Percentiles rank a stretch among this genome's conserved stretches.
phyloP scores from a whole-genome alignment of 2,329 filamentous ascomycete species.

The Elsinoe arachidis region DNA sequence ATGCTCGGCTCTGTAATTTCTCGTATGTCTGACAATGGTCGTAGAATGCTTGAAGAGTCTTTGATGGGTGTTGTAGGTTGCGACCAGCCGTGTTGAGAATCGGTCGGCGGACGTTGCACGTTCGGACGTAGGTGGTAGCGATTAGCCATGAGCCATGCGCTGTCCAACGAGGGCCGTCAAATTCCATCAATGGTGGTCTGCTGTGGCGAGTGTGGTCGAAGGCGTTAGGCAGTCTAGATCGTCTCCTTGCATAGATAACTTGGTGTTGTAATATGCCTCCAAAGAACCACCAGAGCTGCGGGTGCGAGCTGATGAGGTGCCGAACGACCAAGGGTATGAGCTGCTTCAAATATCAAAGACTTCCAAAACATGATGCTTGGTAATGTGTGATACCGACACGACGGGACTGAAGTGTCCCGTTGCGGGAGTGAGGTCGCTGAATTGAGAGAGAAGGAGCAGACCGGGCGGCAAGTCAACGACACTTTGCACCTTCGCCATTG shows the following conservation, averaged over 20 bases:
- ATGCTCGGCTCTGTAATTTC: slow-evolving; percentile 43
- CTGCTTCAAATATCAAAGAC: slow-evolving; percentile 4
- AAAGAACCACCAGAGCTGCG: neutral
- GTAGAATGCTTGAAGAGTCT: slow-evolving; percentile 25
- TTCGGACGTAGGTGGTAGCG: neutral
- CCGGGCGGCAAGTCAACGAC: no score
- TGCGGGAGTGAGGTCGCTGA: neutral
- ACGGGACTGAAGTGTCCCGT: neutral
- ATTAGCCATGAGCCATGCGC: slow-evolving; percentile 12
- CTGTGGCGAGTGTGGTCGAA: neutral
- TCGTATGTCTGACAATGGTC: slow-evolving; percentile 42
- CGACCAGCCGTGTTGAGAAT: neutral
- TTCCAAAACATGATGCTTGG: slow-evolving; percentile 5
- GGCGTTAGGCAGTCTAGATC: no score
- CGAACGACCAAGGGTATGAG: neutral
- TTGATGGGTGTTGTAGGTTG: slow-evolving; percentile 11
- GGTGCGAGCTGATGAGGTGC: neutral
- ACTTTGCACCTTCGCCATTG: no score
- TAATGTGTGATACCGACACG: neutral
- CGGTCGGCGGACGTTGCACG: neutral
- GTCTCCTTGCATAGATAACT: neutral
- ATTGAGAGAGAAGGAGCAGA: neutral
- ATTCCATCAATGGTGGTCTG: slow-evolving; percentile 2
- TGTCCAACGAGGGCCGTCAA: neutral
- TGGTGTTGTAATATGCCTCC: neutral